Conservation (phyloP, 2,329 filamentous ascomycete species). For the Pestalotiopsis sp. region DNA sequence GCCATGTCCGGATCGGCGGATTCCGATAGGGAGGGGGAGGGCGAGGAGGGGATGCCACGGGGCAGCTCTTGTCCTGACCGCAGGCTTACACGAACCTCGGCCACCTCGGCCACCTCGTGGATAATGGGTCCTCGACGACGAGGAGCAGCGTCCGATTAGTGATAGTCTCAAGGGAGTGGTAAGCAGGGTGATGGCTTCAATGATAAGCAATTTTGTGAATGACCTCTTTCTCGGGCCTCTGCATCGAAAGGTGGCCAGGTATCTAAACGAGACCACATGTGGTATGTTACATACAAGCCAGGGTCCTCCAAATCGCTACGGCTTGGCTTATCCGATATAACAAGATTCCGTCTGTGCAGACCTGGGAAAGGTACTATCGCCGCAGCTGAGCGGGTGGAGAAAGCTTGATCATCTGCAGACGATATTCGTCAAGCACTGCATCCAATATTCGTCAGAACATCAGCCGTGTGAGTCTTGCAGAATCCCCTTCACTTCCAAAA, state of each 20-base stretch:
- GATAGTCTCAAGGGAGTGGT: not conserved
- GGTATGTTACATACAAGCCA: not conserved
- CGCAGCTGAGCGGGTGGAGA: not conserved
- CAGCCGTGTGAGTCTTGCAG: not conserved
- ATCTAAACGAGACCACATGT: not conserved
- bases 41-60: not conserved
- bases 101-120: no score
- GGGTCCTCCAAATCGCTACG: not conserved
- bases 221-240: not conserved
- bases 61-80: no score
- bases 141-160: no score
- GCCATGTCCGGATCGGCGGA: no score
- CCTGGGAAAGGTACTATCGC: conserved; percentile 1
- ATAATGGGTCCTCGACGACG: no score
- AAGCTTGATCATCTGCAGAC: not conserved
- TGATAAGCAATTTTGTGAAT: not conserved
- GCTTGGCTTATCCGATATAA: not conserved
- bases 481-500: not conserved
- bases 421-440: not conserved
- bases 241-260: not conserved
- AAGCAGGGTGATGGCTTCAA: not conserved
- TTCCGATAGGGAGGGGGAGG: not conserved
- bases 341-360: not conserved
- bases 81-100: no score
- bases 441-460: not conserved